Conservation (phyloP, 495 filamentous ascomycete species). For the Beverwykella pulmonaria region DNA sequence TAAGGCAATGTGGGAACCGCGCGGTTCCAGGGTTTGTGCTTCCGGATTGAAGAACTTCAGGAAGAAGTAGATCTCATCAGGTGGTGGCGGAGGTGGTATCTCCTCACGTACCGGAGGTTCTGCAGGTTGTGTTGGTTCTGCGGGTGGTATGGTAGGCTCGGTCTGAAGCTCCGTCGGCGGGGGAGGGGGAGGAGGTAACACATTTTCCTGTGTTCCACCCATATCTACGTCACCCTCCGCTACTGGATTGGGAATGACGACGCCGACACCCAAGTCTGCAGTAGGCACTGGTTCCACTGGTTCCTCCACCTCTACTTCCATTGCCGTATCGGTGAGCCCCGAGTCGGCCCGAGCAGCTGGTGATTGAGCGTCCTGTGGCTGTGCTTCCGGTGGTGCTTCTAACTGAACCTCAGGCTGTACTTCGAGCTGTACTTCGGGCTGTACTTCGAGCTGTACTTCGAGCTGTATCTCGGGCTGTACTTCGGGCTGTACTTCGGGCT, state of each 20-base stretch:
- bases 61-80: slow-evolving; percentile 43
- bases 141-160: slow-evolving; percentile 5
- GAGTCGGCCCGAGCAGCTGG: background rate
- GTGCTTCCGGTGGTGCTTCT: too few relatives aligned
- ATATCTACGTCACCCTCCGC: slow-evolving; percentile 30
- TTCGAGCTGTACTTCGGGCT: too few relatives aligned
- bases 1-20: slow-evolving; percentile 34
- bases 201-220: slow-evolving; percentile 31
- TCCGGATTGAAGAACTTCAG: slow-evolving; percentile 42
- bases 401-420: too few relatives aligned
- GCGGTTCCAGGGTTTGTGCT: slow-evolving; percentile 31
- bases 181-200: slow-evolving; percentile 20
- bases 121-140: slow-evolving; percentile 12
- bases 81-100: slow-evolving; percentile 12
- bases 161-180: background rate
- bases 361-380: background rate
- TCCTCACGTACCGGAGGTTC: background rate
- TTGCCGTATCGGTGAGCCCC: slow-evolving; percentile 13
- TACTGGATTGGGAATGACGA: slow-evolving; percentile 17
- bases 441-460: too few relatives aligned
- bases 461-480: too few relatives aligned
- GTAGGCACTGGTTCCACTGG: slow-evolving; percentile 7
- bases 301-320: slow-evolving; percentile 26
- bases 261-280: slow-evolving; percentile 26
- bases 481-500: background rate